A percentile compares a stretch with the other conserved stretches of the same genome.
phyloP scores from a whole-genome alignment of 768 basidiomycete genomes.

The Leucogyrophana mollusca region DNA sequence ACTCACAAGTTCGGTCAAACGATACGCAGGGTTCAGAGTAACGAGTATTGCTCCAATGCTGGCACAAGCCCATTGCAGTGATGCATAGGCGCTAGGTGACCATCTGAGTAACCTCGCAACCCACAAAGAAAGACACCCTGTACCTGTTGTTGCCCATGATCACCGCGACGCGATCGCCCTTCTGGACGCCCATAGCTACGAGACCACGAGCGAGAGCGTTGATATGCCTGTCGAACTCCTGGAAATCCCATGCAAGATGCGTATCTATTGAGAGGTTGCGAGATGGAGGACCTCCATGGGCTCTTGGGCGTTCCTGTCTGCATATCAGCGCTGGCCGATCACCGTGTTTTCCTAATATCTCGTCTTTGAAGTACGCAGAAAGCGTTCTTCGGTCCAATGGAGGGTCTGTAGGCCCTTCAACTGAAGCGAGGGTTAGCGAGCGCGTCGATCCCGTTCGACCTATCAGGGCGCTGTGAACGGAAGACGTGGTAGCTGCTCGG shows the following conservation, averaged over 20 bases:
- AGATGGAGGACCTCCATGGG: conserved; percentile 61
- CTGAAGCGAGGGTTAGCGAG: conserved; percentile 46
- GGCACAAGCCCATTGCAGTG: conserved; percentile 86
- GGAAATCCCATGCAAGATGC: conserved; percentile 73
- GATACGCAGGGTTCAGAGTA: conserved; percentile 82
- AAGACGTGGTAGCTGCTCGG: conserved; percentile 4
- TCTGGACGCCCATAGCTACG: conserved; percentile 63
- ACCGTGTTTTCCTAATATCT: conserved; percentile 50
- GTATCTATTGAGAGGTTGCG: conserved; percentile 45
- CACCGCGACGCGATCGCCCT: conserved; percentile 76
- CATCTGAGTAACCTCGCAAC: background rate
- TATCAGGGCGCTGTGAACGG: too few species aligned
- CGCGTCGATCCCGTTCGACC: conserved; percentile 17
- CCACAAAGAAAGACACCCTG: conserved; percentile 7
- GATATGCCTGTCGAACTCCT: conserved; percentile 66
- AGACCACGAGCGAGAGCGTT: conserved; percentile 70
- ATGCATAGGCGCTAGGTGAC: conserved; percentile 63
- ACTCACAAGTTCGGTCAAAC: conserved; percentile 65
- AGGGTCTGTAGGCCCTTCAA: conserved; percentile 55
- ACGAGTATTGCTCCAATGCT: conserved; percentile 80
- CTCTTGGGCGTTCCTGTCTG: conserved; percentile 51
- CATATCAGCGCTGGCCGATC: conserved; percentile 64
- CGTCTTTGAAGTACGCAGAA: conserved; percentile 56
- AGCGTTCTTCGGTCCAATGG: conserved; percentile 58
- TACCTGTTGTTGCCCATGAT: conserved; percentile 88